These are phyloP conservation scores for Calcarisporium arbuscula DNA, from an alignment of 2,329 filamentous ascomycete species.

Conservation along the genomic window DNA sequence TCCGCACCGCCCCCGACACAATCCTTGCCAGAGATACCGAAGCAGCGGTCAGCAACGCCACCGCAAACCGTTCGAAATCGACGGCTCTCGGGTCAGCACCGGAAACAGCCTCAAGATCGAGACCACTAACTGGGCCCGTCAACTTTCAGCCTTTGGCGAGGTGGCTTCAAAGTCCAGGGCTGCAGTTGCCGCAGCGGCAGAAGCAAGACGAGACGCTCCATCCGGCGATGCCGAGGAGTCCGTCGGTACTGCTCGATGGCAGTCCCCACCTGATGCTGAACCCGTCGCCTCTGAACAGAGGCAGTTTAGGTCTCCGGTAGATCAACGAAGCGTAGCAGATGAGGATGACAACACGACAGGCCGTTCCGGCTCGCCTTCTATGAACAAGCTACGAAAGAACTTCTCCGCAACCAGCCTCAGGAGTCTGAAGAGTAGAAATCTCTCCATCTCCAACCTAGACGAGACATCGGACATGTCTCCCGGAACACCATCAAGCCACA, in stretches of 20 bases:
- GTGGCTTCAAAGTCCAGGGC: conserved; percentile 2
- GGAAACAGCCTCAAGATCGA: conserved; percentile 86
- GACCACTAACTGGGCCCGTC: conserved; percentile 41
- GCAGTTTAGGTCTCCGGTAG: conserved; percentile 22
- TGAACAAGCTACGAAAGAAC: conserved; percentile 52
- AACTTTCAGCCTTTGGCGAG: conserved; percentile 9
- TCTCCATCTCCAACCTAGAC: conserved; percentile 58
- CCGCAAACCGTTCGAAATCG: conserved; percentile 61
- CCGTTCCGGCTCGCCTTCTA: conserved; percentile 48
- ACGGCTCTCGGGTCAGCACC: conserved; percentile 72
- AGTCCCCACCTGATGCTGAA: conserved; percentile 20
- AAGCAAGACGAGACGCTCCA: conserved; percentile 3
- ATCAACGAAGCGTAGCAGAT: conserved; percentile 25
- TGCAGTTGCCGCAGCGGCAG: conserved; percentile 3
- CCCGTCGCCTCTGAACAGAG: conserved; percentile 20
- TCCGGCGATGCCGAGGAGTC: conserved; percentile 6
- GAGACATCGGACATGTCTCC: conserved; percentile 63
- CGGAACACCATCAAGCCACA: conserved; percentile 65
- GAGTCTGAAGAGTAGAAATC: conserved; percentile 67
- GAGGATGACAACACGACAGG: conserved; percentile 30
- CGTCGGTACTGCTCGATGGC: conserved; percentile 6
- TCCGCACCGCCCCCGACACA: conserved; percentile 43
- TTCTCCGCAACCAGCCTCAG: conserved; percentile 64
- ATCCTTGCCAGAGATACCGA: conserved; percentile 38
- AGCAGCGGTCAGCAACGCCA: conserved; percentile 23